Base-by-base conservation (phyloP, 179 eudicot species). In the Gypsophila paniculata region DNA sequence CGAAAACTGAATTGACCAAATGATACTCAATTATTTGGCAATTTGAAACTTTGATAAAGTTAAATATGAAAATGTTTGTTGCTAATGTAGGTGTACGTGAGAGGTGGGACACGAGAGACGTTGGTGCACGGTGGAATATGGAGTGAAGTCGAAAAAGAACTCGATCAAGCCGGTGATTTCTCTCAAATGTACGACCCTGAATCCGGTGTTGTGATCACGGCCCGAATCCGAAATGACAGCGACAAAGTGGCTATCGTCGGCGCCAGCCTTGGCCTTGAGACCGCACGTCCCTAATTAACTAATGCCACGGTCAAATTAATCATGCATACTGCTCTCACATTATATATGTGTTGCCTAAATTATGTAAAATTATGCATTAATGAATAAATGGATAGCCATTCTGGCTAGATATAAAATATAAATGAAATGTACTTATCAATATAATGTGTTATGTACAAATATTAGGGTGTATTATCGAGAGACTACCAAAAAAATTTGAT, bases 1-100 rank as follows among this genome's bases (percentile, higher is more conserved):
- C 34, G 34, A 29, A 29, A 29, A 29, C 34, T 4, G 34, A 29
- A 29, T 29, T 29, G 34, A 29, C 34, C 34, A 1, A 29, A 29
- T 4, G 34, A 4, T 29, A 29, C 34, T 29, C 34, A 4, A 29
- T 29, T 29, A 29, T 1, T 29, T 29, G 1, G 34, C 34, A 29
- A 29, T 29, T 29, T 1, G 34, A 29, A 29, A 29, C 34, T 29
- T 29, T 29, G 34, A 29, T 29, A 29, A 29, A 29, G n/a, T n/a
- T n/a, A n/a, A n/a, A n/a, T n/a, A n/a, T n/a, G n/a, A n/a, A n/a
- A n/a, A n/a, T n/a, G n/a, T n/a, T n/a, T 42, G 11, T 42, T 42
- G 11, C 11, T 42, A 42, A 54, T 51, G 61, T 9, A 74, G 77
- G 77, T 74, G 66, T 74, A 74, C 25, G 77, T 46, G 42, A 70